Percentiles rank a stretch among this genome's conserved stretches.
Evolutionary conservation across 495 filamentous ascomycete species (phyloP).

Genomic region (Bryoglossum gracile): DNA sequence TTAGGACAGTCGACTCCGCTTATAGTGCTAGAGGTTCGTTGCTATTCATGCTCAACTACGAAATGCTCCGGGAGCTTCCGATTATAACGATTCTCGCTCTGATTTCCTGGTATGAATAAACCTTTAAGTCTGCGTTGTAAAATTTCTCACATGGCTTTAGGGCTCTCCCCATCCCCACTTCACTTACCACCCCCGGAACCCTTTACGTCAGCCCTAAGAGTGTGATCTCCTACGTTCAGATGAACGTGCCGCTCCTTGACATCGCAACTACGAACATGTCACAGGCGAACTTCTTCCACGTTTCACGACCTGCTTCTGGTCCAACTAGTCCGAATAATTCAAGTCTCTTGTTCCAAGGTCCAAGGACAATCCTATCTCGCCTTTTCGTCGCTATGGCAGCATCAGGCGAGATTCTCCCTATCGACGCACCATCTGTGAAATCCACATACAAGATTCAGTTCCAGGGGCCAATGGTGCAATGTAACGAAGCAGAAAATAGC

Average conservation of each 20-base stretch:
- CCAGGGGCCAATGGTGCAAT: conserved; percentile 17
- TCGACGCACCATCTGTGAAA: conserved; percentile 18
- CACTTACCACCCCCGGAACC: conserved; percentile 20
- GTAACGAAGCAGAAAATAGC: conserved; percentile 9
- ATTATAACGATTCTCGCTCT: conserved; percentile 12
- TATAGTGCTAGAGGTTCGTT: conserved; percentile 10
- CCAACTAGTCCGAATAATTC: background rate
- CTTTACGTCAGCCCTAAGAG: conserved; percentile 6
- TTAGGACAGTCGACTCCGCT: conserved; percentile 17
- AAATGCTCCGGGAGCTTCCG: conserved; percentile 18
- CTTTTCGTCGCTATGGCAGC: conserved; percentile 17
- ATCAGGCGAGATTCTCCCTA: conserved; percentile 12
- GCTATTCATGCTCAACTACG: conserved; percentile 18
- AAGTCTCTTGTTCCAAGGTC: conserved; percentile 8
- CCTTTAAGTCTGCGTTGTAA: background rate
- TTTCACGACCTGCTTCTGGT: background rate
- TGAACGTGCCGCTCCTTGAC: background rate
- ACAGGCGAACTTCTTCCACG: background rate
- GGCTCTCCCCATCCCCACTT: conserved; percentile 17
- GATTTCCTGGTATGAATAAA: conserved; percentile 10
- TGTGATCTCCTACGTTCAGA: background rate
- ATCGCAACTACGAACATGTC: background rate
- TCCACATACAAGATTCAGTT: conserved; percentile 16
- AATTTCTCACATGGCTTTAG: conserved; percentile 1
- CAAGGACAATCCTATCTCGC: conserved; percentile 18